Evolutionary conservation across 306 rosid species (phyloP).

Genomic region (Castanea crenata): DNA sequence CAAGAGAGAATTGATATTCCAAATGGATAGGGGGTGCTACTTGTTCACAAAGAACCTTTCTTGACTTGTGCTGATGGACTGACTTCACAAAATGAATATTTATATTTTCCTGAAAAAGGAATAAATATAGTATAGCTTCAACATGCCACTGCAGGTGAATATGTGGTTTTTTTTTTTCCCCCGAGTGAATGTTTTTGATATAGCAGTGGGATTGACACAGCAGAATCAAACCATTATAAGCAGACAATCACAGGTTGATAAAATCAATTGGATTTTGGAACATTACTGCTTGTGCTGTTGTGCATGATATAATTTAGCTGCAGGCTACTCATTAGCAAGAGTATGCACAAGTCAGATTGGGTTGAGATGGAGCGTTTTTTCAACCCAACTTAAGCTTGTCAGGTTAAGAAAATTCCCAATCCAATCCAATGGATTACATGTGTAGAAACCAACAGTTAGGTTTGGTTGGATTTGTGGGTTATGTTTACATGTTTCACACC

Average conservation of each 20-base stretch:
- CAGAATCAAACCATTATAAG: background rate
- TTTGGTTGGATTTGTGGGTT: too few relatives aligned
- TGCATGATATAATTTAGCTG: background rate
- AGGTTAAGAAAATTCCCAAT: too few relatives aligned
- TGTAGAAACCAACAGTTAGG: too few relatives aligned
- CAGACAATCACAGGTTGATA: background rate
- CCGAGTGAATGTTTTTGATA: background rate
- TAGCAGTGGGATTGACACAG: background rate
- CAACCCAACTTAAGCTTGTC: too few relatives aligned
- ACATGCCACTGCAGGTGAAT: too few relatives aligned
- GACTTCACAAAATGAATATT: background rate
- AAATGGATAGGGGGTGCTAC: background rate
- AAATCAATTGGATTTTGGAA: background rate
- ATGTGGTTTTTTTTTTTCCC: too few relatives aligned
- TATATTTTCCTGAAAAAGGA: background rate
- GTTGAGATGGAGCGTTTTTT: too few relatives aligned
- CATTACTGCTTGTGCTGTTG: background rate
- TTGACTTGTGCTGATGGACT: background rate
- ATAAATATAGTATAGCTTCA: background rate
- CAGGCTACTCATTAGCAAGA: too few relatives aligned
- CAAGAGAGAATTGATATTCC: background rate
- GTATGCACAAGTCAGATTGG: too few relatives aligned
- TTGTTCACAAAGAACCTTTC: background rate
- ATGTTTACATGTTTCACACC: too few relatives aligned
- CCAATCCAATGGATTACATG: too few relatives aligned